Conservation (phyloP, 768 basidiomycete species). For the Artomyces pyxidatus region DNA sequence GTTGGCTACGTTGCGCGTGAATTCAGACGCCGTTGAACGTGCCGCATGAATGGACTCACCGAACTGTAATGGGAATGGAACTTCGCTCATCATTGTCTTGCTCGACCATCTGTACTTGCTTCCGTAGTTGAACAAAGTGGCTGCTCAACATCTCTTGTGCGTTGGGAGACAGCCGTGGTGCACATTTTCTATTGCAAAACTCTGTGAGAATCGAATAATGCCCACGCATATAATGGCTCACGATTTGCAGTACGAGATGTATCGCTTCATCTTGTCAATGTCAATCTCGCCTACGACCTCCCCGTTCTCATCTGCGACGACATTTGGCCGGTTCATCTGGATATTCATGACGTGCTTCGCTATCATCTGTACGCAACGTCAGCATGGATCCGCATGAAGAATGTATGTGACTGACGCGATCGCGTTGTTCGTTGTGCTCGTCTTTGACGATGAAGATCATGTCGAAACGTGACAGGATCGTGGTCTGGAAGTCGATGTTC, state of each 20-base stretch:
- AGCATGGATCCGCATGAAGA: constrained; percentile 3
- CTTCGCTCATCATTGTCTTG: constrained; percentile 95
- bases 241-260: constrained; percentile 95
- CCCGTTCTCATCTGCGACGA: constrained; percentile 48
- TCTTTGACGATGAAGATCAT: constrained; percentile 99
- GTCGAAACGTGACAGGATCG: constrained; percentile 96
- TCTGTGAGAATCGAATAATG: neutral
- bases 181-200: constrained; percentile 76
- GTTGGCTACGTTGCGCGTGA: constrained; percentile 45
- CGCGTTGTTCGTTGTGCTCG: constrained; percentile 91
- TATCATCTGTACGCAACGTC: constrained; percentile 56
- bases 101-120: constrained; percentile 93
- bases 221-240: constrained; percentile 23
- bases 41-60: constrained; percentile 41
- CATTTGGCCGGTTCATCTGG: constrained; percentile 89
- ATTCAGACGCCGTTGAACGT: constrained; percentile 3
- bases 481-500: constrained; percentile 98
- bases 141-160: constrained; percentile 95
- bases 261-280: constrained; percentile 97
- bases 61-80: constrained; percentile 96
- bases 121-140: constrained; percentile 88
- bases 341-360: constrained; percentile 98
- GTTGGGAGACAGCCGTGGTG: constrained; percentile 86
- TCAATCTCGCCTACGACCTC: constrained; percentile 83
- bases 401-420: constrained; percentile 49